Percentiles rank a stretch among this genome's conserved stretches.
These are phyloP conservation scores for Xanthoceras sorbifolium DNA, from an alignment of 345 rosid species.

Conservation along the genomic window DNA sequence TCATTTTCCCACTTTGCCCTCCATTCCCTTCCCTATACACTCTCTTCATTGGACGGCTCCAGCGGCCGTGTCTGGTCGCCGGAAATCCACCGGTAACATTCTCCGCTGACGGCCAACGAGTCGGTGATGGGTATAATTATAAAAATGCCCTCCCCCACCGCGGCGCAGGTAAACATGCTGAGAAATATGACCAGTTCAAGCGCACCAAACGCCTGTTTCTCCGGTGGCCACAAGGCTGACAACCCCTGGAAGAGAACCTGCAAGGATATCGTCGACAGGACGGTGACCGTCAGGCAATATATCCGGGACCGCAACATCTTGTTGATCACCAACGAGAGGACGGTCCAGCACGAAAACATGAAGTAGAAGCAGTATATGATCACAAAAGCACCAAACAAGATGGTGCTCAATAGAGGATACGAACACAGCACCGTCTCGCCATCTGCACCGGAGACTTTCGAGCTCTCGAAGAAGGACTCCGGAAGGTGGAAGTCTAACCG, in stretches of 20 bases:
- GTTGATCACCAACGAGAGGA: conserved; percentile 58
- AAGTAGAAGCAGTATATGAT: conserved; percentile 37
- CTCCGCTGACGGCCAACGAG: conserved; percentile 50
- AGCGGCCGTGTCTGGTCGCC: neutral
- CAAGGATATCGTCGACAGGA: conserved; percentile 34
- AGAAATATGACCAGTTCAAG: conserved; percentile 34
- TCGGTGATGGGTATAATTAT: conserved; percentile 61
- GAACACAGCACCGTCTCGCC: conserved; percentile 39
- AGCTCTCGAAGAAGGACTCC: conserved; percentile 28
- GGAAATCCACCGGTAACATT: conserved; percentile 18
- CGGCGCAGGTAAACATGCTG: conserved; percentile 36
- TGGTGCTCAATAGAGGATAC: conserved; percentile 48
- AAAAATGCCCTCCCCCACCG: conserved; percentile 56
- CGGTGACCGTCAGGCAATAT: conserved; percentile 35
- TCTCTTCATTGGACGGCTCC: neutral
- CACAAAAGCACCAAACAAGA: conserved; percentile 49
- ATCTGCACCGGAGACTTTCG: conserved; percentile 3
- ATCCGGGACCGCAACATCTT: conserved; percentile 48
- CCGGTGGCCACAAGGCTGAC: conserved; percentile 45
- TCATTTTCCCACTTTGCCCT: neutral
- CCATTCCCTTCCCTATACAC: neutral
- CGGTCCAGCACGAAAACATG: conserved; percentile 48
- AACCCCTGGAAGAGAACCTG: conserved; percentile 37
- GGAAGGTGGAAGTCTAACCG: conserved; percentile 21
- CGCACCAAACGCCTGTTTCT: conserved; percentile 6